These are phyloP conservation scores for Pestalotiopsis sp. DNA, from an alignment of 2,329 filamentous ascomycete genomes.

Conservation along the genomic window DNA sequence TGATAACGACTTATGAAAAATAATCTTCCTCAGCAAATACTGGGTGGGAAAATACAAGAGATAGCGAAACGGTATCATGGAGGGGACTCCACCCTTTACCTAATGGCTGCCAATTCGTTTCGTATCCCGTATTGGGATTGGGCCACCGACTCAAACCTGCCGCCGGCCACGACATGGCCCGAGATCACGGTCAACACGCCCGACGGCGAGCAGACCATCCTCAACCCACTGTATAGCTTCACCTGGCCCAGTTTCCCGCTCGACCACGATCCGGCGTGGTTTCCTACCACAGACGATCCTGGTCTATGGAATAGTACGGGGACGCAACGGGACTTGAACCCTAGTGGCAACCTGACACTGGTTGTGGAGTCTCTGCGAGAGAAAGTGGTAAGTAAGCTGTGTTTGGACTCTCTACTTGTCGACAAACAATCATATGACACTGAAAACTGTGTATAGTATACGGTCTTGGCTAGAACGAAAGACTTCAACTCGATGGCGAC, in stretches of 20 bases:
- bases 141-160: slow-evolving; percentile 43
- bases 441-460: slow-evolving; percentile 35
- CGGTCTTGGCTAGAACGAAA: slow-evolving; percentile 37
- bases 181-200: slow-evolving; percentile 43
- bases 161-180: slow-evolving; percentile 35
- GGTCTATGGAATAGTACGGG: slow-evolving; percentile 29
- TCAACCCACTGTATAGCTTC: slow-evolving; percentile 55
- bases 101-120: slow-evolving; percentile 44
- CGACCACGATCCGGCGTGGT: slow-evolving; percentile 29
- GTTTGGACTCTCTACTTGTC: background rate
- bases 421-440: slow-evolving; percentile 7
- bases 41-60: slow-evolving; percentile 45
- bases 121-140: slow-evolving; percentile 58
- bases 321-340: slow-evolving; percentile 40
- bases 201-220: slow-evolving; percentile 36
- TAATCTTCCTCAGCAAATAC: slow-evolving; percentile 43
- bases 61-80: slow-evolving; percentile 46
- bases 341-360: slow-evolving; percentile 29
- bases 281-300: slow-evolving; percentile 33
- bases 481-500: slow-evolving; percentile 42
- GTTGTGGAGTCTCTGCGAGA: slow-evolving; percentile 33
- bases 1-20: background rate
- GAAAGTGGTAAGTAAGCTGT: slow-evolving; percentile 37
- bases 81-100: slow-evolving; percentile 36
- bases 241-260: slow-evolving; percentile 43